phyloP scores from a whole-genome alignment of 75 land plant species.

The Sequoia sempervirens region DNA sequence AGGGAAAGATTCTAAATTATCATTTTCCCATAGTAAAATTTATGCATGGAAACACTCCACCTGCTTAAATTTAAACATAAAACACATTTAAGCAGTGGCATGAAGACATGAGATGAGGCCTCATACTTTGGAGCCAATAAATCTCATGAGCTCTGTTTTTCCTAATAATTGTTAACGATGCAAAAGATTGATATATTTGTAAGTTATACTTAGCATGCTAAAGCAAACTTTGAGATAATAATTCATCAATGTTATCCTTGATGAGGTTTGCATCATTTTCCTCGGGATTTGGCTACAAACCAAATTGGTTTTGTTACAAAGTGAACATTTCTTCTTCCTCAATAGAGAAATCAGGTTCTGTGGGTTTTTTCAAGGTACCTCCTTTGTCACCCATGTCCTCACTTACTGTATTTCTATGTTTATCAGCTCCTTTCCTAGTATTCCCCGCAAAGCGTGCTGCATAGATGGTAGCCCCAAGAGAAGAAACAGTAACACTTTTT shows the following conservation, averaged over 20 bases:
- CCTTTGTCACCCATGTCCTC: not conserved
- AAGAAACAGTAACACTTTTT: constrained; percentile 14
- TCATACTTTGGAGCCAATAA: not conserved
- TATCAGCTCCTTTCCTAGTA: constrained; percentile 39
- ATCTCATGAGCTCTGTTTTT: not conserved
- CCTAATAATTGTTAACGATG: not conserved
- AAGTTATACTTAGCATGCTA: not conserved
- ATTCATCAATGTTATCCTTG: not conserved
- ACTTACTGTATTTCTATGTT: constrained; percentile 1
- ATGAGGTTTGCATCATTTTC: not conserved
- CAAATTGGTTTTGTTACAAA: not conserved
- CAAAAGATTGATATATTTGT: not conserved
- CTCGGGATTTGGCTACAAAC: not conserved
- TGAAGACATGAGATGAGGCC: too few species aligned
- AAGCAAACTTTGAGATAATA: not conserved
- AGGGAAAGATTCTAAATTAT: too few species aligned
- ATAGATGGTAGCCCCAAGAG: constrained; percentile 43
- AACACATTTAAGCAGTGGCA: too few species aligned
- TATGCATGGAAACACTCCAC: too few species aligned
- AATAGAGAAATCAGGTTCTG: constrained; percentile 61
- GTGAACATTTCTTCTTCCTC: constrained; percentile 24
- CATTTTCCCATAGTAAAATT: too few species aligned
- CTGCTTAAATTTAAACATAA: too few species aligned
- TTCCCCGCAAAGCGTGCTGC: constrained; percentile 60
- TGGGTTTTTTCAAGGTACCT: constrained; percentile 44